Conservation (phyloP, 2,329 filamentous ascomycete genomes). For the Myriosclerotinia scirpicola region DNA sequence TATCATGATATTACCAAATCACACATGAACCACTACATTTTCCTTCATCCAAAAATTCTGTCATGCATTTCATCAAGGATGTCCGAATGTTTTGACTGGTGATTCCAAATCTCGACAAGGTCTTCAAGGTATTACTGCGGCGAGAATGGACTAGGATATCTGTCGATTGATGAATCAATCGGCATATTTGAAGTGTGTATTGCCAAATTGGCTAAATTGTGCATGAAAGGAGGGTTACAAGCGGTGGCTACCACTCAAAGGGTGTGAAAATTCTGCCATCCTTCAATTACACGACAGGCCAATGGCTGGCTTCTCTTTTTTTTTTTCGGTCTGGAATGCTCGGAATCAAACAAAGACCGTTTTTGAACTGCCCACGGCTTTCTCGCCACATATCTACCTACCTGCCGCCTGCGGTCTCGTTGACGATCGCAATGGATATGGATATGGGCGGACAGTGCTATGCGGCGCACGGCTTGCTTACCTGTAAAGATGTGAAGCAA, state of each 20-base stretch:
- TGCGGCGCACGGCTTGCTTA: background rate
- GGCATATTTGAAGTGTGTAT: background rate
- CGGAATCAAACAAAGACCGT: background rate
- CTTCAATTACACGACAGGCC: conserved; percentile 16
- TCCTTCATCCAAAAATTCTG: background rate
- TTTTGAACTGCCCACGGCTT: conserved; percentile 7
- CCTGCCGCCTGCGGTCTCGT: background rate
- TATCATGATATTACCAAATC: conserved; percentile 21
- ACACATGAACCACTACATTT: conserved; percentile 12
- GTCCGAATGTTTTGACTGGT: background rate
- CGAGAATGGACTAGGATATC: background rate
- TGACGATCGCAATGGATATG: background rate
- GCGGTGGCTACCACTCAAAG: conserved; percentile 19
- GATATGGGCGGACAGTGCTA: background rate
- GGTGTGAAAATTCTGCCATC: conserved; percentile 17
- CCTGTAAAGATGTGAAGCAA: background rate
- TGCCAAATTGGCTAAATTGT: conserved; percentile 15
- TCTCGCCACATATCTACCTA: conserved; percentile 6
- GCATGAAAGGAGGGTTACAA: conserved; percentile 15
- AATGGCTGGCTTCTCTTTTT: conserved; percentile 2
- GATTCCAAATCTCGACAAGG: conserved; percentile 1
- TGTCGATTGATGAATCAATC: conserved; percentile 14
- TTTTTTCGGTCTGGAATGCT: background rate
- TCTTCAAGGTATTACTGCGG: conserved; percentile 3
- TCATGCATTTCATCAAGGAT: conserved; percentile 18